Conservation (phyloP, 768 basidiomycete genomes). For the Tremella fuciformis region DNA sequence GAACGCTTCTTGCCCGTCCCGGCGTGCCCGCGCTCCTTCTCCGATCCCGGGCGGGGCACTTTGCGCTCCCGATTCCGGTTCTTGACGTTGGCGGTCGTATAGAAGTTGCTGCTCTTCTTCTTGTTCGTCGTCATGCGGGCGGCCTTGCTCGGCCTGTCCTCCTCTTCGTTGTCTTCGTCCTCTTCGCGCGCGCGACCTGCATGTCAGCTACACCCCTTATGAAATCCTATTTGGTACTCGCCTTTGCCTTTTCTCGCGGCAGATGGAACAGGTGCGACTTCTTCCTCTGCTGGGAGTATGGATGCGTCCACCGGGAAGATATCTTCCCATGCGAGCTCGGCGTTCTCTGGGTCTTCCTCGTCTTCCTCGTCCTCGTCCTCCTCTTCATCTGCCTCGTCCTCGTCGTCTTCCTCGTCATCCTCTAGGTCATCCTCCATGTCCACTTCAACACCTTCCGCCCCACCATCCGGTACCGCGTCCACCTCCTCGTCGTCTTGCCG, state of each 20-base stretch:
- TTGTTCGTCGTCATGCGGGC: slow-evolving; percentile 92
- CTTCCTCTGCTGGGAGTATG: slow-evolving; percentile 31
- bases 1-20: slow-evolving; percentile 4
- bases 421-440: slow-evolving; percentile 25
- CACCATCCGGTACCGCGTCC: slow-evolving; percentile 37
- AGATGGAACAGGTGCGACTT: slow-evolving; percentile 31
- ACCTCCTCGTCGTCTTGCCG: slow-evolving; percentile 56
- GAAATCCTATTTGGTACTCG: slow-evolving; percentile 20
- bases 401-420: slow-evolving; percentile 34
- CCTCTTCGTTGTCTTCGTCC: slow-evolving; percentile 44
- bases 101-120: slow-evolving; percentile 89
- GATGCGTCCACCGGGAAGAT: slow-evolving; percentile 63
- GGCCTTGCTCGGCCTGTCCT: slow-evolving; percentile 58
- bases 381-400: slow-evolving; percentile 22
- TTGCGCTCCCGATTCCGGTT: slow-evolving; percentile 50
- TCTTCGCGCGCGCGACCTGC: slow-evolving; percentile 38
- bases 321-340: slow-evolving; percentile 73
- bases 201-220: slow-evolving; percentile 10
- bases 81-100: slow-evolving; percentile 60
- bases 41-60: slow-evolving; percentile 24
- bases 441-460: slow-evolving; percentile 10
- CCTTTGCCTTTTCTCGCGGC: not conserved
- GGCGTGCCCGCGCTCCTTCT: slow-evolving; percentile 15
- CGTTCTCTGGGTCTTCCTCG: slow-evolving; percentile 39
- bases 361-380: slow-evolving; percentile 28